phyloP scores from a whole-genome alignment of 495 filamentous ascomycete genomes.

The Bathelium albidoporum region DNA sequence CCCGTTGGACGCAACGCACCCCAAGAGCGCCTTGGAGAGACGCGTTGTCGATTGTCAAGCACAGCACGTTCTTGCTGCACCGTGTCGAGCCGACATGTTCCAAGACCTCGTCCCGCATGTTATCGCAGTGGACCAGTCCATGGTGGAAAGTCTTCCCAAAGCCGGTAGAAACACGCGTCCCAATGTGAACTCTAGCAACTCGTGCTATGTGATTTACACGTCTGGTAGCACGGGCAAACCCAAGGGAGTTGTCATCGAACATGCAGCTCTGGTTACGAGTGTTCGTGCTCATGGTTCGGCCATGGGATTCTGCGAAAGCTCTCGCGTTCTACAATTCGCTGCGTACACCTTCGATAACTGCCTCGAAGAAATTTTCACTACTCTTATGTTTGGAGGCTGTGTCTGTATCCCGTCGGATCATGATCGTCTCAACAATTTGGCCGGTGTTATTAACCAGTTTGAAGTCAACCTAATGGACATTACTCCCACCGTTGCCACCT shows the following conservation, averaged over 20 bases:
- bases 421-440: conserved; percentile 65
- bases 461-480: conserved; percentile 80
- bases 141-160: conserved; percentile 14
- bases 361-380: conserved; percentile 81
- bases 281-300: conserved; percentile 35
- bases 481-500: conserved; percentile 56
- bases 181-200: conserved; percentile 34
- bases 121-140: conserved; percentile 15
- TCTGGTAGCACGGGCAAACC: conserved; percentile 74
- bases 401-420: conserved; percentile 69
- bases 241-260: conserved; percentile 67
- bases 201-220: conserved; percentile 68
- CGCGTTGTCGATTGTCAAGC: conserved; percentile 17
- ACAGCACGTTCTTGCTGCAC: conserved; percentile 16
- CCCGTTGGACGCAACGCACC: conserved; percentile 19
- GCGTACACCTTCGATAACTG: conserved; percentile 85
- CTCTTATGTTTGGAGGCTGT: conserved; percentile 72
- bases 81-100: conserved; percentile 13
- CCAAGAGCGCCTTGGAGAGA: conserved; percentile 17
- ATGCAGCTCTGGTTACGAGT: conserved; percentile 63
- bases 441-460: conserved; percentile 54
- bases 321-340: conserved; percentile 77
- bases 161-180: conserved; percentile 4
- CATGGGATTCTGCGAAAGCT: conserved; percentile 54
- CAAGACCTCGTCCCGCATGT: conserved; percentile 21